Conservation (phyloP, 306 rosid genomes). For the Cercis canadensis region DNA sequence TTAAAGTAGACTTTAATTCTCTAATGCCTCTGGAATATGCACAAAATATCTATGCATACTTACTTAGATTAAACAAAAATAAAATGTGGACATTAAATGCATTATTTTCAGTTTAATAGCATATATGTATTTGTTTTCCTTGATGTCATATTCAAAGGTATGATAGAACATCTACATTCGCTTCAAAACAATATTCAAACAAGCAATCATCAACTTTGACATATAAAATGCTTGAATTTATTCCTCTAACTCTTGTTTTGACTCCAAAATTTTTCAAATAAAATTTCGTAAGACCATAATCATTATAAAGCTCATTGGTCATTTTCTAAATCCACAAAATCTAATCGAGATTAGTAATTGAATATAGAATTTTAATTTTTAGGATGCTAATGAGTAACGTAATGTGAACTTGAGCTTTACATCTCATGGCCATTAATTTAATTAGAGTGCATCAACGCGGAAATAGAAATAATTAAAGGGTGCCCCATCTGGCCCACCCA, state of each 20-base stretch:
- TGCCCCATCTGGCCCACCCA: constrained; percentile 17
- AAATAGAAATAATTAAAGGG: constrained; percentile 22
- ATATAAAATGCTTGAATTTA: constrained; percentile 2
- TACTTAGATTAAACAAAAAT: too few species aligned
- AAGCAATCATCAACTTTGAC: constrained; percentile 19
- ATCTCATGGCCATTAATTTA: too few species aligned
- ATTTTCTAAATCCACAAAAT: constrained; percentile 15
- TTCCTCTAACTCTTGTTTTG: constrained; percentile 31
- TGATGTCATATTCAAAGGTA: background rate
- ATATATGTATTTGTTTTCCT: too few species aligned
- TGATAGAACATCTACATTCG: background rate
- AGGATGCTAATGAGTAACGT: background rate
- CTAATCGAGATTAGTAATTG: constrained; percentile 16
- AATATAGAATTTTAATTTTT: background rate
- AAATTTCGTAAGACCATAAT: background rate
- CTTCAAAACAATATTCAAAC: background rate
- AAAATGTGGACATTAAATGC: too few species aligned
- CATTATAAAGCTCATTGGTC: too few species aligned
- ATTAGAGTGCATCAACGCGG: constrained; percentile 24
- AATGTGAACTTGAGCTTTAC: background rate
- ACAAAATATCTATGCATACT: too few species aligned
- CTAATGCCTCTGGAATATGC: too few species aligned
- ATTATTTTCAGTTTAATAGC: too few species aligned
- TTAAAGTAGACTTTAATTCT: too few species aligned
- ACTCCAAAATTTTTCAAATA: constrained; percentile 17